These are phyloP conservation scores for Aspergillus piperis DNA, from an alignment of 2,329 filamentous ascomycete genomes.

Conservation along the genomic window DNA sequence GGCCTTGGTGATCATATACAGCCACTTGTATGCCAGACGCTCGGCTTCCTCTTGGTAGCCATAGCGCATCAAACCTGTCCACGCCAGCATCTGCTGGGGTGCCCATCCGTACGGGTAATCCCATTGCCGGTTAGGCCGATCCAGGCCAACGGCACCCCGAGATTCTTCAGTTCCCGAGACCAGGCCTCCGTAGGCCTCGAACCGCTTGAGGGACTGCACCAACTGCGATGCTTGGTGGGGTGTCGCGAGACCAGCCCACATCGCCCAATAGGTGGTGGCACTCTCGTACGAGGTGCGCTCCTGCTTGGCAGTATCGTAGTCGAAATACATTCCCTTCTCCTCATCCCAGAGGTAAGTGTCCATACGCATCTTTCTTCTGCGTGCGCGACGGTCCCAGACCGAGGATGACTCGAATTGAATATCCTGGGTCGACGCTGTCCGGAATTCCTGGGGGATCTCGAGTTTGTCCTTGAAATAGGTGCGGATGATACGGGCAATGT, in stretches of 20 bases:
- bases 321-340: constrained; percentile 92
- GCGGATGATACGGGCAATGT: constrained; percentile 85
- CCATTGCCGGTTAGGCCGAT: constrained; percentile 94
- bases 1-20: constrained; percentile 97
- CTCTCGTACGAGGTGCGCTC: constrained; percentile 82
- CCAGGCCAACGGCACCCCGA: constrained; percentile 74
- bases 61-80: constrained; percentile 89
- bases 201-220: constrained; percentile 81
- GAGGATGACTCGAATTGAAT: constrained; percentile 78
- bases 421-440: constrained; percentile 63
- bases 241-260: constrained; percentile 89
- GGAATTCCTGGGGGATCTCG: constrained; percentile 79
- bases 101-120: constrained; percentile 99
- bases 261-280: constrained; percentile 93
- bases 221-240: constrained; percentile 83
- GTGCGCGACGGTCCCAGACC: constrained; percentile 85
- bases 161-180: constrained; percentile 88
- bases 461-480: constrained; percentile 81
- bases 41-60: constrained; percentile 89
- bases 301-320: constrained; percentile 86
- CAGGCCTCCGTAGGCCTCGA: constrained; percentile 85
- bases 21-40: constrained; percentile 89
- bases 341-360: constrained; percentile 95
- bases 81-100: constrained; percentile 96
- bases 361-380: constrained; percentile 78